Conservation (phyloP, 306 rosid species). For the Corylus heterophylla region DNA sequence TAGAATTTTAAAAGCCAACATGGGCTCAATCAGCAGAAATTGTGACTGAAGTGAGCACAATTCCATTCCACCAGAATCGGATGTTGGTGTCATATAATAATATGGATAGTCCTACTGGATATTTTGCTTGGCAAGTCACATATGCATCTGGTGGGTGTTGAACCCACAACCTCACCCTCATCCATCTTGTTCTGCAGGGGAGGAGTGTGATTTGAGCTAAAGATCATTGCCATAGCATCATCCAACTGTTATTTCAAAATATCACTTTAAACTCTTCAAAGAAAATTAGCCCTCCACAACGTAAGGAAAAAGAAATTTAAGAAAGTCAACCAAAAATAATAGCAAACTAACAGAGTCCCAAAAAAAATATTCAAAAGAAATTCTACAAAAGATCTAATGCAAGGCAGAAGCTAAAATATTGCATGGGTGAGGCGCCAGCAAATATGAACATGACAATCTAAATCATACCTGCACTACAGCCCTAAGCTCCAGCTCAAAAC, state of each 20-base stretch:
- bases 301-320: not conserved
- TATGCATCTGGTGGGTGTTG: not conserved
- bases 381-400: slow-evolving; percentile 3
- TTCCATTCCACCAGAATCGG: not conserved
- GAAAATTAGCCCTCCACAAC: not conserved
- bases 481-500: slow-evolving; percentile 86
- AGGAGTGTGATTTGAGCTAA: not conserved
- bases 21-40: not conserved
- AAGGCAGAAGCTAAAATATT: not conserved
- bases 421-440: slow-evolving; percentile 20
- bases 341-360: not conserved
- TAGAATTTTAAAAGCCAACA: not conserved
- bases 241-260: not conserved
- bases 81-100: not conserved
- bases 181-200: not conserved
- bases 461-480: slow-evolving; percentile 86
- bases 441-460: slow-evolving; percentile 20
- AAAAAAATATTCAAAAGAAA: slow-evolving; percentile 6
- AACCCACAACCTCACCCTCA: not conserved
- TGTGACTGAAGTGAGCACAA: not conserved
- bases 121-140: not conserved
- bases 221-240: not conserved
- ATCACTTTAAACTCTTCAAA: not conserved
- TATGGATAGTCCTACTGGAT: not conserved
- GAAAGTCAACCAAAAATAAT: not conserved